A percentile compares a stretch with the other conserved stretches of the same genome.
phyloP scores from a whole-genome alignment of 805 yeast species.

The Zygoascus flipseniorum region DNA sequence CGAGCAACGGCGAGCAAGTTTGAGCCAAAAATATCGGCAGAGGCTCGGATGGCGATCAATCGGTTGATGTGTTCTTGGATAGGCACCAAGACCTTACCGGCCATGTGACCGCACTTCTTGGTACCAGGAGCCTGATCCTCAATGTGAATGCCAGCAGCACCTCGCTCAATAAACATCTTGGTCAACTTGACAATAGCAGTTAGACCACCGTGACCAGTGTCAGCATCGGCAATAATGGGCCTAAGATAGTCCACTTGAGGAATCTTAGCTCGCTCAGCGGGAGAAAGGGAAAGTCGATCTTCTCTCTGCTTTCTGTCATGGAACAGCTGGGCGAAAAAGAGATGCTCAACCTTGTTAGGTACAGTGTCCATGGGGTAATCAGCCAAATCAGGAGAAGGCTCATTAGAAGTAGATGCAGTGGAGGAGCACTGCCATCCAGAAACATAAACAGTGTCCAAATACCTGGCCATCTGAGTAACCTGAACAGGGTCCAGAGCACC shows the following conservation, averaged over 20 bases:
- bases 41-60: slow-evolving; percentile 85
- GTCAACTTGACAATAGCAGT: slow-evolving; percentile 94
- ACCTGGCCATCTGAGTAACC: slow-evolving; percentile 93
- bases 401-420: slow-evolving; percentile 94
- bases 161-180: slow-evolving; percentile 92
- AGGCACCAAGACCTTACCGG: slow-evolving; percentile 95
- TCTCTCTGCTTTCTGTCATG: slow-evolving; percentile 96
- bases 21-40: slow-evolving; percentile 88
- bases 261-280: slow-evolving; percentile 57
- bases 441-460: slow-evolving; percentile 84
- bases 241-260: slow-evolving; percentile 80
- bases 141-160: slow-evolving; percentile 98
- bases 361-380: slow-evolving; percentile 99
- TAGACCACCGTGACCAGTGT: slow-evolving; percentile 98
- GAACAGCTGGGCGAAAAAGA: slow-evolving; percentile 93
- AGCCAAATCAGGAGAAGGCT: slow-evolving; percentile 97
- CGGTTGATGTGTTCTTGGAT: slow-evolving; percentile 96
- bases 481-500: slow-evolving; percentile 97
- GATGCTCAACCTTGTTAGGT: slow-evolving; percentile 95
- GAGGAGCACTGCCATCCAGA: slow-evolving; percentile 99
- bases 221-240: slow-evolving; percentile 96
- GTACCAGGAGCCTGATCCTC: slow-evolving; percentile 99
- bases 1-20: slow-evolving; percentile 85
- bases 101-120: slow-evolving; percentile 99
- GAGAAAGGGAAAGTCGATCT: slow-evolving; percentile 54